These are phyloP conservation scores for Suillus subluteus DNA, from an alignment of 768 basidiomycete species.

Conservation along the genomic window DNA sequence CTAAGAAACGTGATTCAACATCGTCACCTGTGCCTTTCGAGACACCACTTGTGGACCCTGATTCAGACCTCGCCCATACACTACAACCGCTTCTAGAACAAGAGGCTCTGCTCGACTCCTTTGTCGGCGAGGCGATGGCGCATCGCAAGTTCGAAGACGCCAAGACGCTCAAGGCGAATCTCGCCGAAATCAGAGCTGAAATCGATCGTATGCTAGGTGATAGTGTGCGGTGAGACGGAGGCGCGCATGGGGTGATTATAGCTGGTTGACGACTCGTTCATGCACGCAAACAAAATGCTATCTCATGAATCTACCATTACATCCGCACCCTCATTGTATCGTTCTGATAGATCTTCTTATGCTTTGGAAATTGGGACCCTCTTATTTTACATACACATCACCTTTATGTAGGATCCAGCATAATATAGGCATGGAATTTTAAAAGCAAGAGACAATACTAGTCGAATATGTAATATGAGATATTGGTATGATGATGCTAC, in stretches of 20 bases:
- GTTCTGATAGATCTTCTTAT: constrained; percentile 4
- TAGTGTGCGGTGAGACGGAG: constrained; percentile 22
- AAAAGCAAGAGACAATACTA: constrained; percentile 8
- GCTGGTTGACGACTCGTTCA: neutral
- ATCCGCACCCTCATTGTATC: constrained; percentile 1
- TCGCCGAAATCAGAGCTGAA: constrained; percentile 83
- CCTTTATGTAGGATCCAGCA: constrained; percentile 9
- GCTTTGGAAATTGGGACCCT: neutral
- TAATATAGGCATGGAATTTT: constrained; percentile 9
- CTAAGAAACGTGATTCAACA: constrained; percentile 37
- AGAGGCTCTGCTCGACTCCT: constrained; percentile 87
- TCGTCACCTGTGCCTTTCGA: constrained; percentile 20
- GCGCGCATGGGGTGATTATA: neutral
- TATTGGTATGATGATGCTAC: constrained; percentile 10
- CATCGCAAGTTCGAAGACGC: constrained; percentile 96
- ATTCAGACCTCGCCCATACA: constrained; percentile 69
- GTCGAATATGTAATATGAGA: constrained; percentile 12
- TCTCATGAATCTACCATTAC: constrained; percentile 2
- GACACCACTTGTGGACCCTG: constrained; percentile 53
- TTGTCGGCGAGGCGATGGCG: constrained; percentile 87
- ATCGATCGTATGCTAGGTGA: constrained; percentile 68
- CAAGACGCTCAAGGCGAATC: constrained; percentile 76
- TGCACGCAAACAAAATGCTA: constrained; percentile 2
- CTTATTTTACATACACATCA: neutral
- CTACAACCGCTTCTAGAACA: constrained; percentile 93